Evolutionary conservation across 1,284 basidiomycete species (phyloP).

Genomic region (Malassezia pachydermatis): DNA sequence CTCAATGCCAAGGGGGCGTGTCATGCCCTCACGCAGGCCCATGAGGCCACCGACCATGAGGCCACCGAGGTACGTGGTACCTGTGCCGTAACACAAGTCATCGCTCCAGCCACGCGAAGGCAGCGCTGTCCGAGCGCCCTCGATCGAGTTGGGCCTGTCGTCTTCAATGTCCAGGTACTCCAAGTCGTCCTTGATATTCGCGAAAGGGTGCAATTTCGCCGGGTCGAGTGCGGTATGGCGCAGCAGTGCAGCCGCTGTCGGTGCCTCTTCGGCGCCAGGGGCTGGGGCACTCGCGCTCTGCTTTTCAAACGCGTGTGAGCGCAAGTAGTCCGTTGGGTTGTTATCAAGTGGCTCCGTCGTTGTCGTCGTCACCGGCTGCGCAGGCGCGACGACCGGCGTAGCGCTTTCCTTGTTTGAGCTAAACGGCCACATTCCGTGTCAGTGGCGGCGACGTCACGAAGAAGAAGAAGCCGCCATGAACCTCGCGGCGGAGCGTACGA

Average conservation of each 20-base stretch:
- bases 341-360: background rate
- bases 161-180: conserved; percentile 48
- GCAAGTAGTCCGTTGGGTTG: conserved; percentile 23
- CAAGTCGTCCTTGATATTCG: conserved; percentile 42
- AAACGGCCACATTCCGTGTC: conserved; percentile 17
- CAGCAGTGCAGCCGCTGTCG: conserved; percentile 82
- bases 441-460: conserved; percentile 3
- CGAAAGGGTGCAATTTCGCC: conserved; percentile 62
- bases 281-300: conserved; percentile 49
- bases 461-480: too few species aligned
- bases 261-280: conserved; percentile 76
- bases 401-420: conserved; percentile 1
- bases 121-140: conserved; percentile 45
- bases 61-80: conserved; percentile 96
- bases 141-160: conserved; percentile 35
- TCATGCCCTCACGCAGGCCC: conserved; percentile 88
- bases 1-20: conserved; percentile 60
- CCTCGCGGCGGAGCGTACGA: conserved; percentile 2
- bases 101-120: conserved; percentile 83
- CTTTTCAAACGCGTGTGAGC: conserved; percentile 26
- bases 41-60: conserved; percentile 82
- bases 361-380: background rate
- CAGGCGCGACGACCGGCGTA: background rate
- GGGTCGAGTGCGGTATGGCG: conserved; percentile 71
- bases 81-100: conserved; percentile 97